These are phyloP conservation scores for Vitis labrusca DNA, from an alignment of 164 flowering plant species.

Conservation along the genomic window DNA sequence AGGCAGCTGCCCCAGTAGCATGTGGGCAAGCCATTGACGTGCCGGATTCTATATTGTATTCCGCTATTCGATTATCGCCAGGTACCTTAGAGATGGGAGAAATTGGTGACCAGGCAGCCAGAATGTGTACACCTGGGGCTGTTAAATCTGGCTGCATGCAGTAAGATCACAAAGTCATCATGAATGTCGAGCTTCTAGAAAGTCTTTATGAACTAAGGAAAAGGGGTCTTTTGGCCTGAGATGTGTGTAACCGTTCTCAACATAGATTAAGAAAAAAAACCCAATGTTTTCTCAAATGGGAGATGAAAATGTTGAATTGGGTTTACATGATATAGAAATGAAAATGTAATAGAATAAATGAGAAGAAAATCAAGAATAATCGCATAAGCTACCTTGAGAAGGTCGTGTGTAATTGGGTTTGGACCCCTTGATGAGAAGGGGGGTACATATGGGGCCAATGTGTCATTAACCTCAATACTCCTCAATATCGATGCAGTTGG, in stretches of 20 bases:
- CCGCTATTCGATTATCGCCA: conserved; percentile 10
- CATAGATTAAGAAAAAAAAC: too few species aligned
- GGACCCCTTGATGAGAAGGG: conserved; percentile 14
- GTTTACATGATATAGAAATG: too few species aligned
- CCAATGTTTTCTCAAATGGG: too few species aligned
- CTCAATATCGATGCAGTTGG: conserved; percentile 5
- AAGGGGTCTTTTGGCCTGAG: too few species aligned
- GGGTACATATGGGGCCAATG: background rate
- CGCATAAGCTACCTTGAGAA: conserved; percentile 35
- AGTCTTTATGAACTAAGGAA: too few species aligned
- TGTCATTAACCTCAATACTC: background rate
- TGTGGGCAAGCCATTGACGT: conserved; percentile 48
- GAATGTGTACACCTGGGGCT: conserved; percentile 36
- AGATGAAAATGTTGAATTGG: too few species aligned
- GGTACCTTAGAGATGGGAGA: conserved; percentile 3
- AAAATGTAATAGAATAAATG: too few species aligned
- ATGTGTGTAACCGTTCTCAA: too few species aligned
- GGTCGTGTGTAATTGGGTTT: conserved; percentile 15
- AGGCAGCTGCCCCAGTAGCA: conserved; percentile 30
- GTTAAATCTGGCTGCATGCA: conserved; percentile 32
- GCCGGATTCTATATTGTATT: conserved; percentile 30
- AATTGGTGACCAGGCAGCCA: conserved; percentile 36
- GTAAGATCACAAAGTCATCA: background rate
- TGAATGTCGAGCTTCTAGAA: too few species aligned
- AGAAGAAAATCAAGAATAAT: background rate